A percentile compares a stretch with the other conserved stretches of the same genome.
phyloP scores from a whole-genome alignment of 352 stramenopile genomes.

The Albugo candida region DNA sequence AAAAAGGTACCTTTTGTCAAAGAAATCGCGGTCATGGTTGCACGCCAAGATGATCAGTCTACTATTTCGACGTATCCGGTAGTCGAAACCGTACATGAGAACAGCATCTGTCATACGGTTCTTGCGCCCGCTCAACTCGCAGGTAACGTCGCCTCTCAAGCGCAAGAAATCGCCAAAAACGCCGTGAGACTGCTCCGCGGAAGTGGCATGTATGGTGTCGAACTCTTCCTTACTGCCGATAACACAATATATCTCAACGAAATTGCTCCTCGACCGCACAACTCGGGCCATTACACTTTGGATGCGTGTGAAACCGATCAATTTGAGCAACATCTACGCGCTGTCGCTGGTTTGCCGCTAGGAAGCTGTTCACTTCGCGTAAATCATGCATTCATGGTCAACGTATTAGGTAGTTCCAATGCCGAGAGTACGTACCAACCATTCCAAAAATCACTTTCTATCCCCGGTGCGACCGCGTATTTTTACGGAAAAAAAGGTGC shows the following conservation, averaged over 20 bases:
- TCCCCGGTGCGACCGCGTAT: constrained; percentile 83
- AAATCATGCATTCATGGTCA: constrained; percentile 81
- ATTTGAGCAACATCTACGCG: constrained; percentile 97
- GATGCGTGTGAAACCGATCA: constrained; percentile 94
- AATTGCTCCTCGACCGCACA: constrained; percentile 93
- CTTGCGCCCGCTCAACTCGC: constrained; percentile 76
- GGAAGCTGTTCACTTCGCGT: constrained; percentile 85
- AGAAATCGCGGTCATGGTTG: constrained; percentile 95
- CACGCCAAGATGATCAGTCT: constrained; percentile 45
- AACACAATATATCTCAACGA: constrained; percentile 90
- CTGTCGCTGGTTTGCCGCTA: constrained; percentile 86
- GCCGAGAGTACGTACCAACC: constrained; percentile 55
- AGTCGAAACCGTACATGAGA: constrained; percentile 91
- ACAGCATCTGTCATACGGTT: constrained; percentile 96
- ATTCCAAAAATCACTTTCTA: constrained; percentile 30
- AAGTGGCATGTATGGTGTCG: constrained; percentile 90
- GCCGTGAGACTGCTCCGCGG: constrained; percentile 69
- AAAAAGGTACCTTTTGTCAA: constrained; percentile 94
- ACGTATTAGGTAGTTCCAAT: constrained; percentile 56
- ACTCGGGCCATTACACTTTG: constrained; percentile 99
- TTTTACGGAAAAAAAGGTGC: constrained; percentile 90
- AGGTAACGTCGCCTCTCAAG: constrained; percentile 16
- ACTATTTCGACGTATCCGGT: constrained; percentile 83
- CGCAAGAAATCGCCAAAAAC: constrained; percentile 30
- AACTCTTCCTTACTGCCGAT: constrained; percentile 89